Conservation (phyloP, 306 rosid genomes). For the Vigna angularis region DNA sequence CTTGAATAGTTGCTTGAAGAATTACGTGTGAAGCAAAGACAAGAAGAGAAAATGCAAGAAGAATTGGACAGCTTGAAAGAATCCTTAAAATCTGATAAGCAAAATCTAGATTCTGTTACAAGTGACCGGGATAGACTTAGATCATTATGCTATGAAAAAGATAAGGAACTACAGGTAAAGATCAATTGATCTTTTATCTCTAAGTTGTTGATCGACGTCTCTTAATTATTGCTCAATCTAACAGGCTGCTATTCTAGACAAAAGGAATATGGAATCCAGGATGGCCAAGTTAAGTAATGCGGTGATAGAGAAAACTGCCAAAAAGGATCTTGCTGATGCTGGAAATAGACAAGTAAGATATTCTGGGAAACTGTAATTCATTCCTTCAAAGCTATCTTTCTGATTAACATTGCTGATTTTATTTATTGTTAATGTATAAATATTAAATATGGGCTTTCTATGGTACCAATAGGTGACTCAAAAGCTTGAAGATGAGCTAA, state of each 20-base stretch:
- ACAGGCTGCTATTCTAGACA: constrained; percentile 74
- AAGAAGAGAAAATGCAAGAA: constrained; percentile 70
- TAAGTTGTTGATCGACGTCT: background rate
- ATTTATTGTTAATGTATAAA: constrained; percentile 24
- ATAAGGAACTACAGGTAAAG: constrained; percentile 79
- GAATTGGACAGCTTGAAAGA: constrained; percentile 76
- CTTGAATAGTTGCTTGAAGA: constrained; percentile 72
- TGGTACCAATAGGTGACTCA: constrained; percentile 54
- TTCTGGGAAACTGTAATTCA: constrained; percentile 39
- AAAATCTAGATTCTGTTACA: constrained; percentile 62
- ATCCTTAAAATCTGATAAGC: constrained; percentile 65
- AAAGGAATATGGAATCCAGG: constrained; percentile 68
- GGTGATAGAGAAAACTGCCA: constrained; percentile 57
- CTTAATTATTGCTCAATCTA: constrained; percentile 38
- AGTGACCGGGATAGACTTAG: constrained; percentile 64
- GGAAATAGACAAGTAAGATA: constrained; percentile 72
- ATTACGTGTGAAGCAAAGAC: constrained; percentile 68
- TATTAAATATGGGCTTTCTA: background rate
- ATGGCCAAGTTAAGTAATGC: constrained; percentile 63
- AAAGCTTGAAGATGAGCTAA: constrained; percentile 80
- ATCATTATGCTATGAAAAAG: constrained; percentile 70
- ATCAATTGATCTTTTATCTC: constrained; percentile 26
- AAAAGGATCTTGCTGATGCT: constrained; percentile 49
- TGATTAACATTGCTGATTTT: constrained; percentile 21
- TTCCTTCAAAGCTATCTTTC: constrained; percentile 21